These are phyloP conservation scores for Exophiala aquamarina DNA, from an alignment of 2,329 filamentous ascomycete species.

Conservation along the genomic window DNA sequence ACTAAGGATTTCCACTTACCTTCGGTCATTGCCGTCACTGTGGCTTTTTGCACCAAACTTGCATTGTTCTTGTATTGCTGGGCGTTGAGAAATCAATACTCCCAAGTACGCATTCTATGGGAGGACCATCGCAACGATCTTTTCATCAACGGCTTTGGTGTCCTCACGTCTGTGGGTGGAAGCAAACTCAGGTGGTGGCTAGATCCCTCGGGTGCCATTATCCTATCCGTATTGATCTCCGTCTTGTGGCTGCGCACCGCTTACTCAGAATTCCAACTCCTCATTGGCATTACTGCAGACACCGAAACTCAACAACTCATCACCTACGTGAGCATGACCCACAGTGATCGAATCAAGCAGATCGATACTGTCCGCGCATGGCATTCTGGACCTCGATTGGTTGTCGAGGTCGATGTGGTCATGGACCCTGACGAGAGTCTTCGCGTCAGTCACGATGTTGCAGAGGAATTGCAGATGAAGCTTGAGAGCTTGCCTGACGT, in stretches of 20 bases:
- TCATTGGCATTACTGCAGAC: constrained; percentile 85
- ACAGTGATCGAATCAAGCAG: constrained; percentile 73
- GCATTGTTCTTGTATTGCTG: constrained; percentile 87
- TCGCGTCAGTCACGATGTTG: constrained; percentile 82
- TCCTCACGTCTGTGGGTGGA: constrained; percentile 87
- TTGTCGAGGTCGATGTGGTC: constrained; percentile 95
- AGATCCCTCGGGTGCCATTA: constrained; percentile 85
- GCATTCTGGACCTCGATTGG: constrained; percentile 81
- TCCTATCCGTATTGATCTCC: constrained; percentile 76
- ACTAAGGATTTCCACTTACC: constrained; percentile 73
- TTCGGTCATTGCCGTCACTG: constrained; percentile 78
- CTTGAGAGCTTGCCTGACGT: constrained; percentile 88
- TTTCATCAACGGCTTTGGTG: constrained; percentile 92
- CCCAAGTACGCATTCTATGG: constrained; percentile 88
- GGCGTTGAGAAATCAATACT: constrained; percentile 85
- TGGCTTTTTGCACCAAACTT: constrained; percentile 85
- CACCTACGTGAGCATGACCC: constrained; percentile 93
- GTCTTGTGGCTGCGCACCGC: constrained; percentile 81
- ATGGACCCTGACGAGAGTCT: constrained; percentile 77
- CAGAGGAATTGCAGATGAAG: constrained; percentile 91
- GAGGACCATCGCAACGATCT: constrained; percentile 96
- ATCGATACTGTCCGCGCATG: constrained; percentile 96
- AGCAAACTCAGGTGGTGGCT: constrained; percentile 91
- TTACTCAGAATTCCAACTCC: constrained; percentile 82
- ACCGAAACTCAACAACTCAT: constrained; percentile 88